Base-by-base conservation (phyloP, 2,329 filamentous ascomycete genomes). In the Scleromitrula shiraiana region DNA sequence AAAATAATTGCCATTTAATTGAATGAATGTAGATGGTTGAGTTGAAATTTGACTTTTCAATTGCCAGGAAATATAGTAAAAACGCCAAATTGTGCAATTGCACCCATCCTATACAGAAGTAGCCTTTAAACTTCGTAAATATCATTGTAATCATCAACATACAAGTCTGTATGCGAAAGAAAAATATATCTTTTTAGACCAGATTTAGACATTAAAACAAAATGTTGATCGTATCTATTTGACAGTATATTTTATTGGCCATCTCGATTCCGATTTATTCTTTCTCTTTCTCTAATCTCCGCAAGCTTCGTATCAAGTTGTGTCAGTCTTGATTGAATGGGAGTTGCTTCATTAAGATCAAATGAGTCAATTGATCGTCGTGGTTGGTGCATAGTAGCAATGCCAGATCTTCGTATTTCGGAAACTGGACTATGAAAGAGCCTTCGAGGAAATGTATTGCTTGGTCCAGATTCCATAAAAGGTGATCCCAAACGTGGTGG, bases 401-500 rank as follows among this genome's bases (percentile, higher is more conserved):
- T 81, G 2, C 75, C 71, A 68, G 49, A 72, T 63, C 44, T 68
- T 62, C 17, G 68, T 67, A 41, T 46, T 1, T 56, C 56, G 10
- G 54, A 44, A 4, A 50, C 47, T 1, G 43, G 41, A 26, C 62
- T 54, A 54, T 73, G 71, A 26, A 70, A 72, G 24, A 75, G 62
- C 33, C 79, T 72, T 50, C 75, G 77, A n/a, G 80, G 79, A 53
- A 82, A 79, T 38, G 78, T 82, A 57, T 78, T 72, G 62, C 74
- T 79, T 10, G 73, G 68, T 47, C 63, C 68, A 8, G 68, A 61
- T 27, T 68, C 69, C 7, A 70, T 66, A 53, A 83, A 82, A 0
- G 79, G 79, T 5, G 79, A 83, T 24, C 79, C 76, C 4, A 83
- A 69, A 6, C 77, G 71, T 12, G 70, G 52, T 15, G 46, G 49